Evolutionary conservation across 306 rosid genomes (phyloP).

Genomic region (Hippophae rhamnoides): DNA sequence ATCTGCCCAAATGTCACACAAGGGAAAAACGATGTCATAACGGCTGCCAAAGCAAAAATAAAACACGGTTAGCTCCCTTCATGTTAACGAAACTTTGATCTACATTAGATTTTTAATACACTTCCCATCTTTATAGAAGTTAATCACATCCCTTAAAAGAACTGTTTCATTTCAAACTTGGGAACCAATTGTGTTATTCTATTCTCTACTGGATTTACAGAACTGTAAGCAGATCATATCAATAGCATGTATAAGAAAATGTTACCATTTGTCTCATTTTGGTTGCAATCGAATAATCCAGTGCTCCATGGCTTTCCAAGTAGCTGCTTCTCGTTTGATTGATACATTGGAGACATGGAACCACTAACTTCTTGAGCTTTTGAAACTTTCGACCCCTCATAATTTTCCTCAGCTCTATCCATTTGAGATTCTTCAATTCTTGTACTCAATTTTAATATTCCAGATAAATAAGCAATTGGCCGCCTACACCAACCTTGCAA

Average conservation of each 20-base stretch:
- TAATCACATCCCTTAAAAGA: too few species aligned
- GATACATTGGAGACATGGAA: constrained; percentile 18
- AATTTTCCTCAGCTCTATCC: too few species aligned
- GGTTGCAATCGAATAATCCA: constrained; percentile 55
- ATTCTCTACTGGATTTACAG: neutral
- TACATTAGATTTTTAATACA: neutral
- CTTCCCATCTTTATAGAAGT: neutral
- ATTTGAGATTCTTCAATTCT: too few species aligned
- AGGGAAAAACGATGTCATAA: constrained; percentile 53
- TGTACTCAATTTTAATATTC: too few species aligned
- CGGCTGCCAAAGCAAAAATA: constrained; percentile 29
- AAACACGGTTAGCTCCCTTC: neutral
- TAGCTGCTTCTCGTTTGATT: constrained; percentile 11
- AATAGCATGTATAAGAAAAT: neutral
- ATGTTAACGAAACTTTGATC: neutral
- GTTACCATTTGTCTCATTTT: constrained; percentile 54
- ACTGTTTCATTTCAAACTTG: too few species aligned
- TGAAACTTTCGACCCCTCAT: constrained; percentile 4
- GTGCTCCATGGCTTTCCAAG: constrained; percentile 52
- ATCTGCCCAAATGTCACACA: constrained; percentile 61
- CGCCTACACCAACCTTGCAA: too few species aligned
- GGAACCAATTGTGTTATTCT: too few species aligned
- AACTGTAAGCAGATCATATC: neutral
- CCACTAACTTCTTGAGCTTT: constrained; percentile 13
- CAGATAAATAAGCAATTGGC: too few species aligned